Conservation (phyloP, 495 filamentous ascomycete genomes). For the Aspergillus bridgeri region DNA sequence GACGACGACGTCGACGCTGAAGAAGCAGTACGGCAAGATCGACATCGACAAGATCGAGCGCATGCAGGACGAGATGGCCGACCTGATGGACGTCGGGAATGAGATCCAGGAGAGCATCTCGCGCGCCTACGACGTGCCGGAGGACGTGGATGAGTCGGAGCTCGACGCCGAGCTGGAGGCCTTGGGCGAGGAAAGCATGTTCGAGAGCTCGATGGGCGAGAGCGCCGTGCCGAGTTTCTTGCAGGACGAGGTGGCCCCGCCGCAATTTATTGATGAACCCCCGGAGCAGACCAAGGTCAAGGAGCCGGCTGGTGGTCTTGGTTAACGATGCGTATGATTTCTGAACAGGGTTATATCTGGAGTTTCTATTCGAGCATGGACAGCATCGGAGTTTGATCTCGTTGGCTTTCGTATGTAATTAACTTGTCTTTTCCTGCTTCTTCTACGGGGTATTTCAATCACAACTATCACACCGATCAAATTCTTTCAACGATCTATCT, state of each 20-base stretch:
- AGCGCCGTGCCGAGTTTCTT: slow-evolving; percentile 78
- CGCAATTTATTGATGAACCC: slow-evolving; percentile 85
- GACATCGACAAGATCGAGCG: slow-evolving; percentile 96
- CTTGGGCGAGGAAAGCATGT: slow-evolving; percentile 83
- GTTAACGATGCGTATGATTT: slow-evolving; percentile 19
- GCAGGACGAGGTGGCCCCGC: slow-evolving; percentile 73
- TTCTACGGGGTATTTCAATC: too few relatives aligned
- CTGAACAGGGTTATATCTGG: slow-evolving; percentile 3
- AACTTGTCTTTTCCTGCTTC: too few relatives aligned
- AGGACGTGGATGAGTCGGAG: slow-evolving; percentile 97
- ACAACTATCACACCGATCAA: neutral
- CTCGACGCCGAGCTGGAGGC: slow-evolving; percentile 96
- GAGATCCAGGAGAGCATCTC: slow-evolving; percentile 97
- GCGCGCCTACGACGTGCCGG: slow-evolving; percentile 89
- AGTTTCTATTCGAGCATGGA: slow-evolving; percentile 7
- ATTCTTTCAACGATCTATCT: neutral
- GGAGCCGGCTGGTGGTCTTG: slow-evolving; percentile 53
- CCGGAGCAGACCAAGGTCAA: slow-evolving; percentile 72
- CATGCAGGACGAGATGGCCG: slow-evolving; percentile 98
- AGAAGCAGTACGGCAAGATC: slow-evolving; percentile 95
- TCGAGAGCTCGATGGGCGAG: slow-evolving; percentile 57
- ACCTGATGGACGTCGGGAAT: slow-evolving; percentile 95
- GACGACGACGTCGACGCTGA: slow-evolving; percentile 87
- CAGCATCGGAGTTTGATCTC: slow-evolving; percentile 20
- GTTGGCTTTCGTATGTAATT: slow-evolving; percentile 1